Evolutionary conservation across 2,329 filamentous ascomycete genomes (phyloP).

Genomic region (Nannizziopsis barbatae): DNA sequence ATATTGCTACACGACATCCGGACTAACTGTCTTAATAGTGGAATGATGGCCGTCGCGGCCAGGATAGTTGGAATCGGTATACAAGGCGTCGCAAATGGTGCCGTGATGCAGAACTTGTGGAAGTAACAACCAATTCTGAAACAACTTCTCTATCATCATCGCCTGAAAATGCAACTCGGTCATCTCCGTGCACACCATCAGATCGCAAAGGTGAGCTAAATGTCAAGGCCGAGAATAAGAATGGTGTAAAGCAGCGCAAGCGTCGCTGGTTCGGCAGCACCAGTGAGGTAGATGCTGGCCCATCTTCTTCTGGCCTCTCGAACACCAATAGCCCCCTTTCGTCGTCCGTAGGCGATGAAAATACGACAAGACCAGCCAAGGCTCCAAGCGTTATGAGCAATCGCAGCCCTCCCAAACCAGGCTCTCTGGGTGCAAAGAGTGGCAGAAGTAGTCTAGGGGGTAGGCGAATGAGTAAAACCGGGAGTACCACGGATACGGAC

Average conservation of each 20-base stretch:
- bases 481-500: slow-evolving; percentile 16
- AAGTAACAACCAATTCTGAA: slow-evolving; percentile 39
- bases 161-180: slow-evolving; percentile 27
- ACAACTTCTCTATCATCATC: slow-evolving; percentile 23
- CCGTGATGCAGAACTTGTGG: slow-evolving; percentile 87
- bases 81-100: slow-evolving; percentile 92
- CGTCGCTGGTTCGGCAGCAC: slow-evolving; percentile 29
- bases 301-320: slow-evolving; percentile 7
- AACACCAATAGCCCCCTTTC: slow-evolving; percentile 5
- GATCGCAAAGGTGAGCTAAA: slow-evolving; percentile 12
- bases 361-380: background rate
- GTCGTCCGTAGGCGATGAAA: slow-evolving; percentile 5
- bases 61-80: slow-evolving; percentile 89
- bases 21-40: slow-evolving; percentile 47
- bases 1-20: background rate
- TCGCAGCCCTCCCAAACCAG: slow-evolving; percentile 12
- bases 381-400: slow-evolving; percentile 6
- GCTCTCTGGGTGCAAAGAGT: slow-evolving; percentile 18
- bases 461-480: slow-evolving; percentile 4
- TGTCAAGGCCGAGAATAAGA: slow-evolving; percentile 17
- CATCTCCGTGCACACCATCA: background rate
- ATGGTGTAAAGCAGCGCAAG: slow-evolving; percentile 24
- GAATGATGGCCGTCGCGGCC: slow-evolving; percentile 72
- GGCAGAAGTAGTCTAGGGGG: slow-evolving; percentile 12
- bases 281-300: slow-evolving; percentile 1